Evolutionary conservation across 2,329 filamentous ascomycete species (phyloP), one percentile per base, ranked within the genome.

Genomic region (Fusarium sp.): DNA sequence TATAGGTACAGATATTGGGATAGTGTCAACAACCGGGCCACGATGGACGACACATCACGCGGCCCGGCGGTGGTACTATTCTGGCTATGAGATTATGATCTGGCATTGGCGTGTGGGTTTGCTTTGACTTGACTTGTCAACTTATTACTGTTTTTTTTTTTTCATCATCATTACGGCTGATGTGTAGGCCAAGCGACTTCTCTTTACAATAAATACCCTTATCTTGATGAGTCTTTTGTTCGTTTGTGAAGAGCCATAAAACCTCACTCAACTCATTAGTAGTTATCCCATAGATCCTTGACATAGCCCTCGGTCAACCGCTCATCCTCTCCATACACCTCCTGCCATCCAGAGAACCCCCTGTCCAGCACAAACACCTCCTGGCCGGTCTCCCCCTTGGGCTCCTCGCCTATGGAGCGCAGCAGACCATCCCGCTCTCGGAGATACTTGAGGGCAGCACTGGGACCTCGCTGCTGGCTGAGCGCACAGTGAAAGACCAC

Each of bases 401-500:
- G 66, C 9, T 64, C 59, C 70, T 78, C 70, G 8, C 71, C 71
- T 51, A 74, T 64, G 15, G 55, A 53, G 54, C 60, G 73, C 15
- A 80, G 55, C 19, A 80, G 58, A 12, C 83, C 79, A 67, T 90
- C 87, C 42, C 87, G 82, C 78, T 93, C 90, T 32, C 90, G 81
- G 59, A 93, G 68, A 75, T 97, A 98, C 70, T 84, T 83, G 68
- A 97, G 78, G 4, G 95, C 95, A 4, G 94, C 93, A 46, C 85
- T 85, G 0, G 95, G 95, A 0, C 95, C 95, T 1, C 95, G 84
- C 78, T 97, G 91, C 80, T 98, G 95, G 67, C 90, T 94, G 52
- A 98, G 81, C 15, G 91, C 91, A 77, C 95, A 99, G 79, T 99
- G 95, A 76, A 99, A 99, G 1, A 99, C 86, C 12, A 99, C 92